phyloP scores from a whole-genome alignment of 805 yeast species.

The Lipomyces mesembrius region DNA sequence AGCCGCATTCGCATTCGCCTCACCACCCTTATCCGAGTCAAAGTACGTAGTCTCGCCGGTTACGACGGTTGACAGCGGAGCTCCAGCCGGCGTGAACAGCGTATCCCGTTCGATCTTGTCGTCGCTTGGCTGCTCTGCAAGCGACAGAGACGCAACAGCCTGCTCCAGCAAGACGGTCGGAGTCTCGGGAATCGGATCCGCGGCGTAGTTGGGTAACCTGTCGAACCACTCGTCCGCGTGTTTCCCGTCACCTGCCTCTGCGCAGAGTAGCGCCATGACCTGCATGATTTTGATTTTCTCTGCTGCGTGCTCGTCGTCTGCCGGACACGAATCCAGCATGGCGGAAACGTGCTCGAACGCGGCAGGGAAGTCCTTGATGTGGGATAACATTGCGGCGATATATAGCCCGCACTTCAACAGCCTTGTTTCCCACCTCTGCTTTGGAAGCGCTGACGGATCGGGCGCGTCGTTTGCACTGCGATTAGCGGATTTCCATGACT shows the following conservation, averaged over 20 bases:
- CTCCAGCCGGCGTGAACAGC: slow-evolving; percentile 1
- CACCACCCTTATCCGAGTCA: not conserved
- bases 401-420: slow-evolving; percentile 30
- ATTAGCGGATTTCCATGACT: slow-evolving; percentile 25
- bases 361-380: slow-evolving; percentile 44
- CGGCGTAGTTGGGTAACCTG: slow-evolving; percentile 13
- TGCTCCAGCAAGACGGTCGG: slow-evolving; percentile 2
- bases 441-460: not conserved
- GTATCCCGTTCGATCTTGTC: slow-evolving; percentile 13
- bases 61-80: slow-evolving; percentile 1
- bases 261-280: slow-evolving; percentile 28
- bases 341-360: slow-evolving; percentile 43
- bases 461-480: not conserved
- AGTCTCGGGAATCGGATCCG: slow-evolving; percentile 21
- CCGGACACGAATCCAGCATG: slow-evolving; percentile 17
- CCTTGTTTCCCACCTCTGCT: not conserved
- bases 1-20: not conserved
- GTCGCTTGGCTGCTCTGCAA: not conserved
- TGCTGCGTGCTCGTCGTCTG: not conserved
- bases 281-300: slow-evolving; percentile 12
- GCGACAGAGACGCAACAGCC: not conserved
- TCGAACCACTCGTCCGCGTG: slow-evolving; percentile 27
- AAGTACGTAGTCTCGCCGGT: slow-evolving; percentile 3
- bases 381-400: slow-evolving; percentile 44
- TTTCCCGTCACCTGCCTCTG: slow-evolving; percentile 24